These are phyloP conservation scores for Pseudogymnoascus sp. DNA, from an alignment of 2,329 filamentous ascomycete genomes.

Conservation along the genomic window DNA sequence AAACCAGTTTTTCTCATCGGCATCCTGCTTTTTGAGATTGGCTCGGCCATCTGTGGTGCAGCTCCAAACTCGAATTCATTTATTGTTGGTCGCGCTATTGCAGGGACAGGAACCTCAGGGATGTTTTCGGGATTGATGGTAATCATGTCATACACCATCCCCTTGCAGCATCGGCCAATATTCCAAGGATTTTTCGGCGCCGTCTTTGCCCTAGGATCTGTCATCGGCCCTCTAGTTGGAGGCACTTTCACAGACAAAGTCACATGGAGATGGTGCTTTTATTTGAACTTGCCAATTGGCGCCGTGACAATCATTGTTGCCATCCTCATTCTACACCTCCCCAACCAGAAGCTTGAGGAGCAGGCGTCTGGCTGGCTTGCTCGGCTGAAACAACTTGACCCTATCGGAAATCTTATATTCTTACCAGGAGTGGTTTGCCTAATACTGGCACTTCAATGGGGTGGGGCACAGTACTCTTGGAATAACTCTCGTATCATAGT, in stretches of 20 bases:
- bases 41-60: conserved; percentile 24
- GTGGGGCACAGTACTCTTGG: conserved; percentile 38
- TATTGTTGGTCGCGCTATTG: conserved; percentile 26
- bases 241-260: conserved; percentile 33
- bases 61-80: conserved; percentile 23
- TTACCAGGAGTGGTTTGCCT: conserved; percentile 27
- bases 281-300: conserved; percentile 33
- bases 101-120: conserved; percentile 24
- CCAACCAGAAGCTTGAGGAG: conserved; percentile 29
- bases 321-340: conserved; percentile 32
- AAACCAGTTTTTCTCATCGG: conserved; percentile 23
- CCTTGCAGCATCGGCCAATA: conserved; percentile 16
- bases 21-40: conserved; percentile 25
- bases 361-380: conserved; percentile 29
- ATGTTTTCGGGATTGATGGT: conserved; percentile 25
- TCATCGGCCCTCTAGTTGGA: conserved; percentile 28
- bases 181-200: conserved; percentile 18
- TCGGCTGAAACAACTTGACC: conserved; percentile 28
- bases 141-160: conserved; percentile 22
- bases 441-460: conserved; percentile 25
- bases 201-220: conserved; percentile 20
- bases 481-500: conserved; percentile 26
- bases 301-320: conserved; percentile 28
- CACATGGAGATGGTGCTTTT: conserved; percentile 28
- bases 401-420: conserved; percentile 26